Evolutionary conservation across 345 rosid species (phyloP).

Genomic region (Hibiscus tridactylites): DNA sequence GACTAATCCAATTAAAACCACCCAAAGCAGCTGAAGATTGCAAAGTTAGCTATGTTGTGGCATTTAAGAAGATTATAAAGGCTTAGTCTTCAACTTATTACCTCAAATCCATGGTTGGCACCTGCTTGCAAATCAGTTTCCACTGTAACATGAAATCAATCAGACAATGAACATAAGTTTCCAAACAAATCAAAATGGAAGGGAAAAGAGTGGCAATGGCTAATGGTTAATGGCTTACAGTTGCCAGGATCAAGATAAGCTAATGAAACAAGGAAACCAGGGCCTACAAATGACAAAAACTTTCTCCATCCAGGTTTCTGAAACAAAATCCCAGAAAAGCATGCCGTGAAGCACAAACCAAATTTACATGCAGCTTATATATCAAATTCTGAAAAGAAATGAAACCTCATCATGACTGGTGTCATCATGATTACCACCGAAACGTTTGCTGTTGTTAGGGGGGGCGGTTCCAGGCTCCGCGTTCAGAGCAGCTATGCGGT

Average conservation of each 20-base stretch:
- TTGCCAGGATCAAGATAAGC: constrained; percentile 67
- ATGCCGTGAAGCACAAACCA: not conserved
- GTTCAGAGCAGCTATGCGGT: constrained; percentile 28
- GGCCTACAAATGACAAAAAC: constrained; percentile 42
- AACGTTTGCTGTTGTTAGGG: constrained; percentile 2
- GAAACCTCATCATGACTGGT: not conserved
- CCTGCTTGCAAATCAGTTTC: constrained; percentile 75
- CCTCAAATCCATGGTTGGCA: constrained; percentile 50
- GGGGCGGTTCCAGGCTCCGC: constrained; percentile 15
- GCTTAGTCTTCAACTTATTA: not conserved
- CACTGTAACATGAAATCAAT: constrained; percentile 26
- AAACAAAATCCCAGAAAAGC: not conserved
- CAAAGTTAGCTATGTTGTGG: not conserved
- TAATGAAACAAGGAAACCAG: constrained; percentile 52
- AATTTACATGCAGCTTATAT: not conserved
- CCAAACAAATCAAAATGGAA: not conserved
- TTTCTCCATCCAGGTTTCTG: constrained; percentile 54
- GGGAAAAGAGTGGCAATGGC: not conserved
- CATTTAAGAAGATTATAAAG: not conserved
- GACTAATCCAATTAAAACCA: constrained; percentile 43
- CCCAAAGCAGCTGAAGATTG: constrained; percentile 50
- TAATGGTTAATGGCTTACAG: constrained; percentile 14
- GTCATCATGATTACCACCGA: constrained; percentile 3
- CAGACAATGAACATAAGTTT: too few relatives aligned
- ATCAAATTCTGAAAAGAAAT: not conserved